Conservation (phyloP, 2,329 filamentous ascomycete genomes). For the Bipolaris victoriae region DNA sequence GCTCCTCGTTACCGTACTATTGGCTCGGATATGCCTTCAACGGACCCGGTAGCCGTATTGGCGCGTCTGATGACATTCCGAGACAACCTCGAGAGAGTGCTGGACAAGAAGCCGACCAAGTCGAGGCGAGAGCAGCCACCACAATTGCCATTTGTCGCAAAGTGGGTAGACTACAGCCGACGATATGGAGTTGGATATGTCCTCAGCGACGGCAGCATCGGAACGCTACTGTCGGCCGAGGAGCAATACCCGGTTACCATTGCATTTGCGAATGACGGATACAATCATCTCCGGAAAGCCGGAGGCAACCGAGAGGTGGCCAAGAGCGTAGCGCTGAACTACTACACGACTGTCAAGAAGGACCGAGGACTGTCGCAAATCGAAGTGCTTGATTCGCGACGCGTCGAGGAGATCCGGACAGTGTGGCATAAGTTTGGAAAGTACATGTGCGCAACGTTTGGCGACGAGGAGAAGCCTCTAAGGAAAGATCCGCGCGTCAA, state of each 20-base stretch:
- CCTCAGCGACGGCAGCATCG: slow-evolving; percentile 79
- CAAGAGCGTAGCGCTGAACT: slow-evolving; percentile 63
- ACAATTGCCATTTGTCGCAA: slow-evolving; percentile 65
- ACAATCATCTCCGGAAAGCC: slow-evolving; percentile 72
- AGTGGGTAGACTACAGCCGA: slow-evolving; percentile 90
- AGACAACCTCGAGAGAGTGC: slow-evolving; percentile 54
- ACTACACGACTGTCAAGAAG: slow-evolving; percentile 72
- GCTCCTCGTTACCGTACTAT: slow-evolving; percentile 32
- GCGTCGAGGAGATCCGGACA: slow-evolving; percentile 62
- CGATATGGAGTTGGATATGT: slow-evolving; percentile 87
- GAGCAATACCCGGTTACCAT: slow-evolving; percentile 67
- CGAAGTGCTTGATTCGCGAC: slow-evolving; percentile 66
- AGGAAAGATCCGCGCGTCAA: slow-evolving; percentile 52
- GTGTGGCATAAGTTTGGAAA: slow-evolving; percentile 73
- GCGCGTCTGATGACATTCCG: slow-evolving; percentile 53
- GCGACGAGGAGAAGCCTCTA: slow-evolving; percentile 55
- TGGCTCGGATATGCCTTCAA: slow-evolving; percentile 43
- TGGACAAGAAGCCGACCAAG: slow-evolving; percentile 47
- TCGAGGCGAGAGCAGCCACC: slow-evolving; percentile 57
- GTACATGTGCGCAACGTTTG: slow-evolving; percentile 64
- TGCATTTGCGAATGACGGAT: slow-evolving; percentile 73
- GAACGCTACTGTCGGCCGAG: slow-evolving; percentile 64
- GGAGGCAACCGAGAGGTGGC: slow-evolving; percentile 61
- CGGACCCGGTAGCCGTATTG: slow-evolving; percentile 55
- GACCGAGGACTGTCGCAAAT: slow-evolving; percentile 67